phyloP scores from a whole-genome alignment of 2,329 filamentous ascomycete species.

The Calonectria hongkongensis region DNA sequence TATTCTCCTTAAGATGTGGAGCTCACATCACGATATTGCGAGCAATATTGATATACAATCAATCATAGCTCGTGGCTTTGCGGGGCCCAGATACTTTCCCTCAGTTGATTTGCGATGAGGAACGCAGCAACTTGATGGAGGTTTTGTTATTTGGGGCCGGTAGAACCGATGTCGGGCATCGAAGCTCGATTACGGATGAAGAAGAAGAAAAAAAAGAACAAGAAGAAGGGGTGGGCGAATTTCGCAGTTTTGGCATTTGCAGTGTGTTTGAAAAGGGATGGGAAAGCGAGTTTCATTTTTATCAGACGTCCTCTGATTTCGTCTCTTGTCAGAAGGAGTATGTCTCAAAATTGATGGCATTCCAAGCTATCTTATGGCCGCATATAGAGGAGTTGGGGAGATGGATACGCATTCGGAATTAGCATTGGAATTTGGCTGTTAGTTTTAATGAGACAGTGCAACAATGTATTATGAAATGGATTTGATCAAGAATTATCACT shows the following conservation, averaged over 20 bases:
- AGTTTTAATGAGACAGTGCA: slow-evolving; percentile 22
- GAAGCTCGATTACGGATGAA: background rate
- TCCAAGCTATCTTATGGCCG: slow-evolving; percentile 23
- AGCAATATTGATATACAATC: slow-evolving; percentile 93
- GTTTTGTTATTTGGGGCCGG: background rate
- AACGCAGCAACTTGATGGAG: slow-evolving; percentile 29
- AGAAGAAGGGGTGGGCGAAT: background rate
- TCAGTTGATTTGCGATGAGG: slow-evolving; percentile 75
- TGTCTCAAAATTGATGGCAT: slow-evolving; percentile 22
- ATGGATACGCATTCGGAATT: slow-evolving; percentile 18
- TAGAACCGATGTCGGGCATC: background rate
- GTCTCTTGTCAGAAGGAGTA: slow-evolving; percentile 21
- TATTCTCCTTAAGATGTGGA: slow-evolving; percentile 94
- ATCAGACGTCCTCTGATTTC: slow-evolving; percentile 18
- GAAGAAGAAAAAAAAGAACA: too few relatives aligned
- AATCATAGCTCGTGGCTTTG: slow-evolving; percentile 88
- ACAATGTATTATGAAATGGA: slow-evolving; percentile 33
- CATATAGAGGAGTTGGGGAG: slow-evolving; percentile 39
- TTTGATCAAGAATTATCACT: background rate
- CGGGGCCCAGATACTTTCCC: slow-evolving; percentile 90
- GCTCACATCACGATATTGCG: slow-evolving; percentile 77
- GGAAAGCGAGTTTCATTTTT: slow-evolving; percentile 21
- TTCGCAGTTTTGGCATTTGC: slow-evolving; percentile 14
- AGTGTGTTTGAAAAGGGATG: slow-evolving; percentile 26
- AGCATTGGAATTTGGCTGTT: background rate